Conservation (phyloP, 441 rosid species). For the Mallotus repandus region DNA sequence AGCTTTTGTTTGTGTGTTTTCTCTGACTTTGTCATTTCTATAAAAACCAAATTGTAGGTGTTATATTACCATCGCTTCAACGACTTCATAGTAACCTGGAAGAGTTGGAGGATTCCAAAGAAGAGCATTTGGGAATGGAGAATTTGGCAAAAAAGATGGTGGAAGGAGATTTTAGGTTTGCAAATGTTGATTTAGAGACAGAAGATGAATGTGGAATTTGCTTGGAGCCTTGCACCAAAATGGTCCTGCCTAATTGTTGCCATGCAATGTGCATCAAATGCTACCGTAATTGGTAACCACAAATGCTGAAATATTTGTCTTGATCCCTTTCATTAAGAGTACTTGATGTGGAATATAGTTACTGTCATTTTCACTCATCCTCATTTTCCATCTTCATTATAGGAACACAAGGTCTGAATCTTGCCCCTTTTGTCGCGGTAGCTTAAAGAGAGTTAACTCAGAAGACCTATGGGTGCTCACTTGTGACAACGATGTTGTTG, state of each 20-base stretch:
- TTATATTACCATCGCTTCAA: constrained; percentile 84
- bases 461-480: constrained; percentile 98
- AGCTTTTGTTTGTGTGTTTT: background rate
- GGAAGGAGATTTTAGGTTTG: constrained; percentile 44
- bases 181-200: constrained; percentile 62
- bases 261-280: constrained; percentile 98
- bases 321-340: background rate
- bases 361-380: background rate
- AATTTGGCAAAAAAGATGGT: constrained; percentile 41
- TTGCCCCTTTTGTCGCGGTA: constrained; percentile 93
- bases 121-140: constrained; percentile 32
- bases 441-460: constrained; percentile 86
- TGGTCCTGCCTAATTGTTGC: constrained; percentile 90
- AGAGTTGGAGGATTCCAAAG: constrained; percentile 38
- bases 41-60: constrained; percentile 42
- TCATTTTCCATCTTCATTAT: constrained; percentile 26
- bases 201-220: constrained; percentile 98
- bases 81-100: constrained; percentile 56
- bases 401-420: constrained; percentile 95
- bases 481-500: constrained; percentile 77
- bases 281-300: constrained; percentile 76
- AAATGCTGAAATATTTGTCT: background rate
- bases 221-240: constrained; percentile 90
- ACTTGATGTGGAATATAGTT: background rate
- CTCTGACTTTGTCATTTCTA: constrained; percentile 12